Percentiles rank a stretch among this genome's conserved stretches.
Conservation (phyloP, 208 protist genomes). For the Acanthamoeba polyphaga region DNA sequence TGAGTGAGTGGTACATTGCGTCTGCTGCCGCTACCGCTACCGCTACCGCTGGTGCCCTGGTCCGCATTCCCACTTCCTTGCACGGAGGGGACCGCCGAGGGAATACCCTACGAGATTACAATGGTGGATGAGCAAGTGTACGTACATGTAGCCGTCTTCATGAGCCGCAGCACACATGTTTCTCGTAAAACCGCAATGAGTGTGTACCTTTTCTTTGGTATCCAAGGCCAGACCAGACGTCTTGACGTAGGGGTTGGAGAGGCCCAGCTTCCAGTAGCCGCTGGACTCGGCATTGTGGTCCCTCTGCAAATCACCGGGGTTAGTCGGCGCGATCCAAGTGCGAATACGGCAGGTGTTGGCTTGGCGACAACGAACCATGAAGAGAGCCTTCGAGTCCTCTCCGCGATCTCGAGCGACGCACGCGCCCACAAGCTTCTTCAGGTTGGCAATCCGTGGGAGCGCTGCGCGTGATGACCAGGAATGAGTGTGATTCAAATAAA, state of each 20-base stretch:
- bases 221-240: neutral
- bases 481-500: neutral
- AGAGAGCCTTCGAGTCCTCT: constrained; percentile 66
- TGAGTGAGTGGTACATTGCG: constrained; percentile 32
- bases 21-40: constrained; percentile 9
- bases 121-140: neutral
- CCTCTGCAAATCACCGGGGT: neutral
- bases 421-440: constrained; percentile 58
- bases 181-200: neutral
- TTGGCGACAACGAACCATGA: constrained; percentile 23
- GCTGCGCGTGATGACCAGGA: neutral
- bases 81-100: neutral
- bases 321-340: neutral
- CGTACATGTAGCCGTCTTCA: too few relatives aligned
- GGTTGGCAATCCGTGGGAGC: constrained; percentile 45
- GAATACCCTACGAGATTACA: neutral
- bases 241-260: constrained; percentile 47
- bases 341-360: neutral
- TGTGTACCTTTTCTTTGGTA: neutral
- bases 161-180: neutral
- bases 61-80: neutral
- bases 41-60: neutral
- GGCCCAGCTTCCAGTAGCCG: constrained; percentile 68
- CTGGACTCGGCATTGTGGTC: constrained; percentile 66
- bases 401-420: constrained; percentile 41